A percentile compares a stretch with the other conserved stretches of the same genome.
Conservation (phyloP, 106 monocot species). For the Iris macrosiphon region DNA sequence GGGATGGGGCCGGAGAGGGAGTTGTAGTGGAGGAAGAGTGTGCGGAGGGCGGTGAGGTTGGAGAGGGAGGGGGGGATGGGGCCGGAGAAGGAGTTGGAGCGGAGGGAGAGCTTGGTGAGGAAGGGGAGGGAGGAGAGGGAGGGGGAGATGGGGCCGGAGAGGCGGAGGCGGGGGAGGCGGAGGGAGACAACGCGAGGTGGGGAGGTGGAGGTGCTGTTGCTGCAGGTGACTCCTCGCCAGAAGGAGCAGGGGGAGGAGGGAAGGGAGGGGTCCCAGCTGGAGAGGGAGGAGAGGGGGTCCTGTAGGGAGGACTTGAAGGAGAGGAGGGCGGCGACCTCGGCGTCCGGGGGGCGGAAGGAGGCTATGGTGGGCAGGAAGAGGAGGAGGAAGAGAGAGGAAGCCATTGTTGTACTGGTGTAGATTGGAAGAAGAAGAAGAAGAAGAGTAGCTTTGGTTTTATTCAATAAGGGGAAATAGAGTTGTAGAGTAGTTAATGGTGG, state of each 20-base stretch:
- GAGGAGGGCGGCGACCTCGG: slow-evolving; percentile 43
- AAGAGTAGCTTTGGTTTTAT: no score
- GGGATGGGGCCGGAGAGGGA: slow-evolving; percentile 50
- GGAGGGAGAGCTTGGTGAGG: slow-evolving; percentile 52
- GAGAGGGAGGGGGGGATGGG: slow-evolving; percentile 38
- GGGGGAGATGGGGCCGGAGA: slow-evolving; percentile 48
- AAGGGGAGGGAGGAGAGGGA: slow-evolving; percentile 27
- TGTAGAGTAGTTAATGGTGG: no score
- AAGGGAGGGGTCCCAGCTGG: slow-evolving; percentile 49
- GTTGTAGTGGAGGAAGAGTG: slow-evolving; percentile 67
- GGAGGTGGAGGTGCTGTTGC: not conserved
- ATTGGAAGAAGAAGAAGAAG: slow-evolving; percentile 4
- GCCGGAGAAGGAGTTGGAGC: slow-evolving; percentile 55
- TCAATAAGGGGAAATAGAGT: no score
- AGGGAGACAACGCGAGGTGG: slow-evolving; percentile 33
- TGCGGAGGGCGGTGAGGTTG: slow-evolving; percentile 33
- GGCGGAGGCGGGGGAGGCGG: slow-evolving; percentile 54
- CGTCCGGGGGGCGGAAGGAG: no score
- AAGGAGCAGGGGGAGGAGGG: slow-evolving; percentile 45
- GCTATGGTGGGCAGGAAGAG: slow-evolving; percentile 5
- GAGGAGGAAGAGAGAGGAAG: not conserved
- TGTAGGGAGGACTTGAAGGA: slow-evolving; percentile 35
- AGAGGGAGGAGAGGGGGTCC: slow-evolving; percentile 56
- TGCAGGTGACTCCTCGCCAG: slow-evolving; percentile 67
- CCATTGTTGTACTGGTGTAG: no score